Base-by-base conservation (phyloP, 768 basidiomycete genomes). In the Termitomyces sp. region DNA sequence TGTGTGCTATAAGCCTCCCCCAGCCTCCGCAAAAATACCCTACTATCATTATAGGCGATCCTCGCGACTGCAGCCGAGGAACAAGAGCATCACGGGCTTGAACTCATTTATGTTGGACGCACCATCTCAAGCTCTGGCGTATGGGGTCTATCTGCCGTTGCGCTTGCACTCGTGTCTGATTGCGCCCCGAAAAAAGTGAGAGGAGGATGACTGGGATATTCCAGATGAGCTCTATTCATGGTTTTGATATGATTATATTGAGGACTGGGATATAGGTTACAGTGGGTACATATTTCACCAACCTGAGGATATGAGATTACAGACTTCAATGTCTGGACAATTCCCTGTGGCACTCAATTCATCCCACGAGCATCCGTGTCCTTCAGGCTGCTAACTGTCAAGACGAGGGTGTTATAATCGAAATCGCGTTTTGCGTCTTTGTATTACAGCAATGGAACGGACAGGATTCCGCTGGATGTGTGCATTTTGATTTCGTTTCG, bases 91-190 rank as follows among this genome's bases (percentile, higher is more conserved):
- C 78, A 77, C 15, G 88, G 88, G 5, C 73, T 93, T 9, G 78
- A 77, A 15, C 83, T 87, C 69, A 92, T 94, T 62, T 94, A 94
- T 69, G 82, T 80, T 11, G 94, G 94, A 43, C 87, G 93, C 58
- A 87, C 92, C 48, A 76, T 94, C 48, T n/a, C 88, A n/a, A 92
- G 93, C 48, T 37, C 92, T 36, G 93, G 92, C 25, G 88, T 94
- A 54, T 93, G 94, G 61, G 88, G 81, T 11, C 92, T 94, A 66
- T 92, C 79, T 11, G 85, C 87, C 34, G 88, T 94, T 3, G 86
- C 92, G 0, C 94, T 93, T 5, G 86, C 92, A 0, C 96, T 85
- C 68, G 92, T 94, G 20, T 88, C 90, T 12, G 94, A 96, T 72
- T 93, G 92, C 72, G 81, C 87, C 1, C 94, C 94, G 8, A 95